Evolutionary conservation across 768 basidiomycete genomes (phyloP).

Genomic region (Tubosaeta sp.): DNA sequence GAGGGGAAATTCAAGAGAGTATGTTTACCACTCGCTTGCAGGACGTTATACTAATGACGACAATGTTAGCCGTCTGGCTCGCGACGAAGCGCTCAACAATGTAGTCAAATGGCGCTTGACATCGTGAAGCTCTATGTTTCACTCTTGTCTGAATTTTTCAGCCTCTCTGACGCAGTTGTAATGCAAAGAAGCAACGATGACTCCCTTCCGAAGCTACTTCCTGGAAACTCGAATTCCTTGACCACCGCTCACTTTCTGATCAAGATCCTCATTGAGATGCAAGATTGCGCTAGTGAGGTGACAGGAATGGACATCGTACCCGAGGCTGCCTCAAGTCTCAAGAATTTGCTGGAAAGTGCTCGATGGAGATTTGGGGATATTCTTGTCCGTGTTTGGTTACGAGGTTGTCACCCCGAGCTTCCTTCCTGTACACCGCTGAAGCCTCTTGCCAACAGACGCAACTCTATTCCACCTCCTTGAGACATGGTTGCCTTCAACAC

Average conservation of each 20-base stretch:
- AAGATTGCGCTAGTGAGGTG: conserved; percentile 82
- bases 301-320: conserved; percentile 72
- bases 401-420: conserved; percentile 49
- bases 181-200: conserved; percentile 43
- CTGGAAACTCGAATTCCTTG: conserved; percentile 74
- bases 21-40: conserved; percentile 7
- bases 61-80: conserved; percentile 37
- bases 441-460: conserved; percentile 55
- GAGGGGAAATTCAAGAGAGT: conserved; percentile 94
- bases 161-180: conserved; percentile 72
- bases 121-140: conserved; percentile 83
- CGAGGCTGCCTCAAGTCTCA: conserved; percentile 67
- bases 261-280: conserved; percentile 78
- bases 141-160: conserved; percentile 82
- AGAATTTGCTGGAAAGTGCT: conserved; percentile 70
- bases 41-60: conserved; percentile 1
- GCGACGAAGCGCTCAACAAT: conserved; percentile 78
- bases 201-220: conserved; percentile 52
- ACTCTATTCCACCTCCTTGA: conserved; percentile 80
- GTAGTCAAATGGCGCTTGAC: conserved; percentile 83
- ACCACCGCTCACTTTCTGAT: conserved; percentile 77
- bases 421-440: conserved; percentile 2
- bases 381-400: conserved; percentile 72
- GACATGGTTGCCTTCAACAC: conserved; percentile 68
- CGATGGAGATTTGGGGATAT: conserved; percentile 88